Conservation (phyloP, 352 stramenopile genomes). For the Globisporangium viniferum region DNA sequence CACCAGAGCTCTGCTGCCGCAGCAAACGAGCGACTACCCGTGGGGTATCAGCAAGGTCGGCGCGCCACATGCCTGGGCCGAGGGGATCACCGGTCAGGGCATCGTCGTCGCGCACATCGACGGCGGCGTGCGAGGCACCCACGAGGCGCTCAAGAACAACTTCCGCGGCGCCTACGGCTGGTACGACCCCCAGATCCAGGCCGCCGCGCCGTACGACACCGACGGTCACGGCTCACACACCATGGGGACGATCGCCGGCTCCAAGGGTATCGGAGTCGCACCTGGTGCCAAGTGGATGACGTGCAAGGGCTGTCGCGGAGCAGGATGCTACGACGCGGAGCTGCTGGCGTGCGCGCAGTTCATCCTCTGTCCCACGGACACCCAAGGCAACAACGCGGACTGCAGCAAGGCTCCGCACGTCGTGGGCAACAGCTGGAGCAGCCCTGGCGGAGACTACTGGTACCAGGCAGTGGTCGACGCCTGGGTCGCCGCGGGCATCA, state of each 20-base stretch:
- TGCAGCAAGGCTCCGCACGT: slow-evolving; percentile 15
- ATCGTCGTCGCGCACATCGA: slow-evolving; percentile 19
- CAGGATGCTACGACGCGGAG: slow-evolving; percentile 5
- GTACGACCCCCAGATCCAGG: slow-evolving; percentile 21
- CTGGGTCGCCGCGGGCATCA: slow-evolving; percentile 25
- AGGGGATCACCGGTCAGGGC: slow-evolving; percentile 13
- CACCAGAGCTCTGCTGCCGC: no score
- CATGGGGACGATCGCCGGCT: slow-evolving; percentile 17
- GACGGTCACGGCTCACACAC: slow-evolving; percentile 19
- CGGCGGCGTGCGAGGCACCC: slow-evolving; percentile 19
- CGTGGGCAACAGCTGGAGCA: slow-evolving; percentile 22
- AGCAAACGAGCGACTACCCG: no score
- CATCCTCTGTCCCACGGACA: slow-evolving; percentile 9
- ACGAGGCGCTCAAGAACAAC: slow-evolving; percentile 19
- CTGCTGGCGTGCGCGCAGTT: slow-evolving; percentile 5
- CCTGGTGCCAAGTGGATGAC: slow-evolving; percentile 17
- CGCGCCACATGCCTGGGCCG: slow-evolving; percentile 15
- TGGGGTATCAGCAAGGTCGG: slow-evolving; percentile 17
- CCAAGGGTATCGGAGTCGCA: slow-evolving; percentile 16
- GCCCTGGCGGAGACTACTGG: slow-evolving; percentile 6
- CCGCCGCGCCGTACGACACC: slow-evolving; percentile 17
- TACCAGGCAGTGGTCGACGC: slow-evolving; percentile 14
- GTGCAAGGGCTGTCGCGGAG: slow-evolving; percentile 19
- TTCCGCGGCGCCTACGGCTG: slow-evolving; percentile 16
- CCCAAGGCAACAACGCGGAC: slow-evolving; percentile 1